Base-by-base conservation (phyloP, 208 protist species). In the Crithidia expoeki region DNA sequence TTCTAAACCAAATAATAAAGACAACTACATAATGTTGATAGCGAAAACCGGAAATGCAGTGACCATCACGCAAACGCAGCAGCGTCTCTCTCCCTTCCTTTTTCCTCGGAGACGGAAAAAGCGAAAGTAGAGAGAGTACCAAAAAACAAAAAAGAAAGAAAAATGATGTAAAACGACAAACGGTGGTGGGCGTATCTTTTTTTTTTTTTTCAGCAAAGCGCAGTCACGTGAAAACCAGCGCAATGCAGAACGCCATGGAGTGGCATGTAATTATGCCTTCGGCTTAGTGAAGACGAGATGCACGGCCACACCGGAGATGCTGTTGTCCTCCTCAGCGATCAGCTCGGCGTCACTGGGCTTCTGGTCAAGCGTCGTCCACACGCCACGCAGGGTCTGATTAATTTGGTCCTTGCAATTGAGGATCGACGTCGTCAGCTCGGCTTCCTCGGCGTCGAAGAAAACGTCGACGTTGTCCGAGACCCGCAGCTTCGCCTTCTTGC, bases 401-500 rank as follows among this genome's bases (percentile, higher is more conserved):
- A 96, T 68, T 59, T 96, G 88, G 10, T 93, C 85, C 25, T 74
- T 63, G 47, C 67, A 82, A 47, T 86, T 80, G 21, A 86, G 33
- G 57, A 96, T 84, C n/a, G 88, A 94, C 21, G 58, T 74, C 55
- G 74, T 80, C n/a, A 96, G 79, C 25, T 93, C 91, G 4, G 81
- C 78, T 23, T 95, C 90, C 55, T 94, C 88, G 33, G 76, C 66
- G 52, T 84, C 72, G 60, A 89, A 96, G 85, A 90, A 96, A 12
- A 97, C 78, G 27, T 86, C 70, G 6, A 96, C 71, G 25, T 70
- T 23, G 69, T 97, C 91, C 5, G 86, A 86, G 16, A 94, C 67
- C 50, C 68, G 21, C 25, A 98, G 84, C 34, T 83, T 83, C 4
- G 93, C 95, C 88, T 97, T 94, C 85, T 99, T 99, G 75, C 98